Evolutionary conservation across 148 eudicot genomes (phyloP).

Genomic region (Chenopodium suecicum): DNA sequence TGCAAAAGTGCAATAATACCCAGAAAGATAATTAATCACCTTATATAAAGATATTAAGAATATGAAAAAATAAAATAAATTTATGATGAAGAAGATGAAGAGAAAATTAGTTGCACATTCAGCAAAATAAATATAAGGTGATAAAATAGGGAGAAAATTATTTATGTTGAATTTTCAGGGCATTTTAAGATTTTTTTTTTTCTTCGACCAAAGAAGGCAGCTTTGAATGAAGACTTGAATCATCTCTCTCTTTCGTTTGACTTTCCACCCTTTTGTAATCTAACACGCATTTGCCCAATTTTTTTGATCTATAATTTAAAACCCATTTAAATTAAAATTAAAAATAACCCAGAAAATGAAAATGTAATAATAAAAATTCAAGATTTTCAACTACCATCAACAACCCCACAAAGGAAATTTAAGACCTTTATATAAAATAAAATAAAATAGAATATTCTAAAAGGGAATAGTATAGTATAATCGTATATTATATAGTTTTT

Average conservation of each 20-base stretch:
- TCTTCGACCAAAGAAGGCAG: constrained; percentile 13
- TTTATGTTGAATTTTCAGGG: constrained; percentile 22
- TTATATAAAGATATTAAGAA: neutral
- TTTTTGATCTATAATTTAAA: neutral
- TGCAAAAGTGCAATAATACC: constrained; percentile 11
- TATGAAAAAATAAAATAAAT: constrained; percentile 9
- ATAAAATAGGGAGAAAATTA: constrained; percentile 6
- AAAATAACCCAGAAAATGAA: neutral
- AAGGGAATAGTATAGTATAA: neutral
- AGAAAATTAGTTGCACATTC: neutral
- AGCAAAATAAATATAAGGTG: neutral
- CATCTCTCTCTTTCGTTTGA: constrained; percentile 28
- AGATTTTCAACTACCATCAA: constrained; percentile 33
- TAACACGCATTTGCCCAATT: constrained; percentile 23
- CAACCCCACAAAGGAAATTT: constrained; percentile 33
- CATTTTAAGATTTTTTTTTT: constrained; percentile 28
- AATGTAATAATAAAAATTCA: neutral
- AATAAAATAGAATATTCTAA: constrained; percentile 18
- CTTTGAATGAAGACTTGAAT: constrained; percentile 30
- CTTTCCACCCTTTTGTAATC: constrained; percentile 21
- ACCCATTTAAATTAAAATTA: constrained; percentile 1
- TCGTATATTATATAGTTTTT: neutral
- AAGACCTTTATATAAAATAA: neutral
- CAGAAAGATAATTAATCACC: constrained; percentile 12
- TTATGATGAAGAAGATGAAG: constrained; percentile 3